Conservation (phyloP, 306 rosid species). For the Quillaja saponaria region DNA sequence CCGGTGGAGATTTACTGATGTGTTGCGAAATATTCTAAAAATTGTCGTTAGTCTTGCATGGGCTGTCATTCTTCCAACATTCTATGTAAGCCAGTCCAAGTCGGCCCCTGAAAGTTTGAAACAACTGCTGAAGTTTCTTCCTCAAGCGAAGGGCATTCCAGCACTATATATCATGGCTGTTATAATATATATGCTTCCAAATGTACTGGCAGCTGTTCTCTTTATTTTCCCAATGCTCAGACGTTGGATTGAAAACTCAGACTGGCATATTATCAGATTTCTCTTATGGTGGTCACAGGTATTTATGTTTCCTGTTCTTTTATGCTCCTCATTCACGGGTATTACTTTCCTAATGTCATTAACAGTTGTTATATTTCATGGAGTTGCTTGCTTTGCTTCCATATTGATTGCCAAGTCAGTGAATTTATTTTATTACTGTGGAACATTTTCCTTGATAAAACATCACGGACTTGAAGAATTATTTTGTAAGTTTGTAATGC, state of each 20-base stretch:
- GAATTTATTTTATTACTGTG: too few relatives aligned
- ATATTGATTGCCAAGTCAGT: too few relatives aligned
- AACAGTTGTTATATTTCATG: too few relatives aligned
- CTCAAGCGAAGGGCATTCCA: constrained; percentile 60
- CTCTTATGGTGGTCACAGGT: constrained; percentile 99
- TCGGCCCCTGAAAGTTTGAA: constrained; percentile 37
- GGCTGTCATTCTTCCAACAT: constrained; percentile 74
- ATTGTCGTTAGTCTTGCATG: constrained; percentile 73
- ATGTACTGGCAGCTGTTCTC: constrained; percentile 62
- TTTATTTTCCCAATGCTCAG: constrained; percentile 93
- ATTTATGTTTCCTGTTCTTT: constrained; percentile 21
- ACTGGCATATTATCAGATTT: constrained; percentile 87
- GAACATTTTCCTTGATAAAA: too few relatives aligned
- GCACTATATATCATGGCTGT: constrained; percentile 71
- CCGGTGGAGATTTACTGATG: constrained; percentile 77
- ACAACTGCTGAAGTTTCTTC: constrained; percentile 52
- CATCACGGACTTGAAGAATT: too few relatives aligned
- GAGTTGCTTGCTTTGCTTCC: too few relatives aligned
- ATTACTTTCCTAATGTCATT: not conserved
- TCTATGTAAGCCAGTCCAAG: constrained; percentile 59
- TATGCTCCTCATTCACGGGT: constrained; percentile 17
- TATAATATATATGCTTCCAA: constrained; percentile 80
- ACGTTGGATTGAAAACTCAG: constrained; percentile 98
- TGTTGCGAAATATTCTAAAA: constrained; percentile 78
- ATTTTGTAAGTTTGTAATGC: too few relatives aligned